These are phyloP conservation scores for Cyberlindnera xishuangbannaensis DNA, from an alignment of 805 yeast species.

Conservation along the genomic window DNA sequence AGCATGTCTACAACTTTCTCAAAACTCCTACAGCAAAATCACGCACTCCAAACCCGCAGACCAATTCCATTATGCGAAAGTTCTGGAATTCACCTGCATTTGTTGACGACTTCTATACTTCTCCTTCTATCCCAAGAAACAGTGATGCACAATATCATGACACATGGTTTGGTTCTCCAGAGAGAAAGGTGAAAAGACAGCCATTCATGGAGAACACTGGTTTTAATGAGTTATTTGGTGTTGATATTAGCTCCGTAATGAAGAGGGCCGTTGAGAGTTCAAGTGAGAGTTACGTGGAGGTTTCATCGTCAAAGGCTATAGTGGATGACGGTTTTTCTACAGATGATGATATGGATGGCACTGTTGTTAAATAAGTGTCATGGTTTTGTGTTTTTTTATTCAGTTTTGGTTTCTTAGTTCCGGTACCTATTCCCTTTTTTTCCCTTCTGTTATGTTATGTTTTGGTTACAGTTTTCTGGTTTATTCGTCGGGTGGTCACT, in stretches of 20 bases:
- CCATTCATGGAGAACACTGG: conserved; percentile 16
- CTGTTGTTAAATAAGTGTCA: neutral
- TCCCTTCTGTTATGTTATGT: neutral
- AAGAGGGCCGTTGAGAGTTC: conserved; percentile 36
- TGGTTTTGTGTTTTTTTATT: neutral
- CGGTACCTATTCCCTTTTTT: neutral
- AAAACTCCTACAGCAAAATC: conserved; percentile 27
- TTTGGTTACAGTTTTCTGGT: neutral
- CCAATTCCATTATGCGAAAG: conserved; percentile 39
- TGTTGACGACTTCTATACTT: conserved; percentile 60
- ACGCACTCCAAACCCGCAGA: conserved; percentile 24
- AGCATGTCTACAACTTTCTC: conserved; percentile 18
- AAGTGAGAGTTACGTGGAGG: conserved; percentile 1
- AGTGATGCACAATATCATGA: conserved; percentile 26
- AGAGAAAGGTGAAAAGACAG: conserved; percentile 13
- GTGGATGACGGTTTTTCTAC: conserved; percentile 11
- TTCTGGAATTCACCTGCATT: conserved; percentile 64
- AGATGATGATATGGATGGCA: conserved; percentile 11
- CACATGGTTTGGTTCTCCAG: conserved; percentile 34
- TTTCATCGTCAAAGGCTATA: too few relatives aligned
- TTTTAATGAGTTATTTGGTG: conserved; percentile 45
- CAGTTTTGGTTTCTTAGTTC: neutral
- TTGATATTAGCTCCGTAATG: conserved; percentile 47
- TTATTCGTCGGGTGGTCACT: neutral
- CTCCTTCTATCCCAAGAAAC: conserved; percentile 33